Percentiles rank a stretch among this genome's conserved stretches.
These are phyloP conservation scores for Kurtzmaniella quercitrusa DNA, from an alignment of 1,139 yeast species.

Conservation along the genomic window DNA sequence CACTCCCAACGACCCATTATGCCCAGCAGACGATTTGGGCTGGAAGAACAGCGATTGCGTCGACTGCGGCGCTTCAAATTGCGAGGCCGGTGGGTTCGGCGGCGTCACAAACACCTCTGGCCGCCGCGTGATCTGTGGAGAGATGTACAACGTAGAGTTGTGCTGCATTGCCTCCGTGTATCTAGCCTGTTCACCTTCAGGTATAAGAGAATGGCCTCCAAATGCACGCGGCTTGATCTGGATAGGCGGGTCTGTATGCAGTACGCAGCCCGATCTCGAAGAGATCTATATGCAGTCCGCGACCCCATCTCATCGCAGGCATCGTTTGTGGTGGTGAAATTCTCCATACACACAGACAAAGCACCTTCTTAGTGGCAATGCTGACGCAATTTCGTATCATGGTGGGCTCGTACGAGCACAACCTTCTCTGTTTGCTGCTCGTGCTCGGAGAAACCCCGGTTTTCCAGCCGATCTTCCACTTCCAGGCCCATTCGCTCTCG, in stretches of 20 bases:
- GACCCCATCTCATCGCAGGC: not conserved
- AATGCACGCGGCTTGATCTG: not conserved
- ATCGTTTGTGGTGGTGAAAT: too few species aligned
- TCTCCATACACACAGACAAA: too few species aligned
- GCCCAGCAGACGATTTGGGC: slow-evolving; percentile 7
- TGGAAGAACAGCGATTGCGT: slow-evolving; percentile 32
- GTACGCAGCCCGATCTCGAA: too few species aligned
- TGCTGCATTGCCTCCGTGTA: slow-evolving; percentile 40
- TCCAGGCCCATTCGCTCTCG: slow-evolving; percentile 88
- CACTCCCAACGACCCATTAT: slow-evolving; percentile 7
- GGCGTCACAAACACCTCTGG: slow-evolving; percentile 53
- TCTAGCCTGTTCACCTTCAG: too few species aligned
- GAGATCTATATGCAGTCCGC: too few species aligned
- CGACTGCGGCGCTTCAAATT: slow-evolving; percentile 43
- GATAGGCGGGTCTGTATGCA: too few species aligned
- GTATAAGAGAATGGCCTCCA: too few species aligned
- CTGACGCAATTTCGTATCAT: slow-evolving; percentile 61
- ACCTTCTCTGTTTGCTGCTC: slow-evolving; percentile 76
- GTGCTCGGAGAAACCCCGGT: slow-evolving; percentile 49
- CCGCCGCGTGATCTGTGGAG: slow-evolving; percentile 50
- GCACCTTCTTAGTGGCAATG: too few species aligned
- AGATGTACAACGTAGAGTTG: slow-evolving; percentile 59
- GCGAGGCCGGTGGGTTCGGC: slow-evolving; percentile 42
- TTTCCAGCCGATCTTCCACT: slow-evolving; percentile 92
- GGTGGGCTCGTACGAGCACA: slow-evolving; percentile 96